phyloP scores from a whole-genome alignment of 116 monocot species.

The Zostera marina region DNA sequence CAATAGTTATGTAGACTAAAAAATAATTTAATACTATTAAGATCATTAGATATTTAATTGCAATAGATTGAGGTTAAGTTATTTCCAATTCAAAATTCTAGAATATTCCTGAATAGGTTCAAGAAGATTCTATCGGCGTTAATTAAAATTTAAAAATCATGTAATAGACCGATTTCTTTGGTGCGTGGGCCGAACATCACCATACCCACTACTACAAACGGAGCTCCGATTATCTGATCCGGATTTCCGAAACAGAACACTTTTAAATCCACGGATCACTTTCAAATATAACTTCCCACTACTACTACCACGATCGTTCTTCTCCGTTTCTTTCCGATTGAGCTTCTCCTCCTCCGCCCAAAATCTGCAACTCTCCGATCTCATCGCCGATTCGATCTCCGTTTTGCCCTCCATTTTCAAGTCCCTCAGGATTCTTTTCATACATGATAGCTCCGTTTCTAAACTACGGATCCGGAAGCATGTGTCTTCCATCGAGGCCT shows the following conservation, averaged over 20 bases:
- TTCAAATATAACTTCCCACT: slow-evolving; percentile 16
- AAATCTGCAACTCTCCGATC: slow-evolving; percentile 40
- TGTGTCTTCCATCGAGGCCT: slow-evolving; percentile 47
- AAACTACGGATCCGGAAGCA: slow-evolving; percentile 39
- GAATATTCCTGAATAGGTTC: too few species aligned
- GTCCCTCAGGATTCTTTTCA: slow-evolving; percentile 31
- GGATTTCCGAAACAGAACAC: slow-evolving; percentile 18
- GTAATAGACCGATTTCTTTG: neutral
- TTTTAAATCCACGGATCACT: slow-evolving; percentile 50
- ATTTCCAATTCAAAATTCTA: too few species aligned
- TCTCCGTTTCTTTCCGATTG: slow-evolving; percentile 14
- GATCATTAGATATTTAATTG: too few species aligned
- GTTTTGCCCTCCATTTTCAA: slow-evolving; percentile 7
- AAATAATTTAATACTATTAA: too few species aligned
- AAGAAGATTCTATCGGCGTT: too few species aligned
- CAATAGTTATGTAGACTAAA: too few species aligned
- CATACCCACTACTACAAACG: slow-evolving; percentile 2
- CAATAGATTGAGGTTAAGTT: too few species aligned
- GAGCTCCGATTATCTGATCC: slow-evolving; percentile 5
- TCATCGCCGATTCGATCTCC: slow-evolving; percentile 8
- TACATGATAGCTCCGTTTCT: slow-evolving; percentile 44
- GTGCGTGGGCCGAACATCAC: neutral
- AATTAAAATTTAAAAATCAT: neutral
- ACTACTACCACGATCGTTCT: neutral
- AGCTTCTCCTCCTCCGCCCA: slow-evolving; percentile 19